phyloP scores from a whole-genome alignment of 352 stramenopile species.

The Phytophthora crassamura region DNA sequence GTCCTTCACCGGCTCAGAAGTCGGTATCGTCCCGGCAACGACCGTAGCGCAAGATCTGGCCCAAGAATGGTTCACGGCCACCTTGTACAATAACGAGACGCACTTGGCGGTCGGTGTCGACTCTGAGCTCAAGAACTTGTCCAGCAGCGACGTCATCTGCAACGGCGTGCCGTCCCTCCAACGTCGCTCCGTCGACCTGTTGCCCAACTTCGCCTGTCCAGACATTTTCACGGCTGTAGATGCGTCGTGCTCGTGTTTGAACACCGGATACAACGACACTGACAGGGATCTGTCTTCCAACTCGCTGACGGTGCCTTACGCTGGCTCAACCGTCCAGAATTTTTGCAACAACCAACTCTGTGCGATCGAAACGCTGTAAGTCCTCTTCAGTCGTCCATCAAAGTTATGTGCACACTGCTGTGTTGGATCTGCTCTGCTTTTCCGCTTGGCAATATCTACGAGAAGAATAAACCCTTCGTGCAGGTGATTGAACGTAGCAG shows the following conservation, averaged over 20 bases:
- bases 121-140: conserved; percentile 30
- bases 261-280: conserved; percentile 18
- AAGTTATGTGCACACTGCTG: no score
- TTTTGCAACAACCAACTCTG: conserved; percentile 38
- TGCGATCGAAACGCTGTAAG: conserved; percentile 37
- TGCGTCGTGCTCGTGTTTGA: conserved; percentile 39
- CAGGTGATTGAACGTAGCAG: no score
- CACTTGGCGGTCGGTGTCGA: conserved; percentile 40
- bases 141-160: conserved; percentile 37
- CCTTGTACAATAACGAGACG: conserved; percentile 40
- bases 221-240: conserved; percentile 42
- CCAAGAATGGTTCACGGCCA: conserved; percentile 41
- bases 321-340: conserved; percentile 24
- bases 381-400: no score
- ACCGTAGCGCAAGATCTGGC: conserved; percentile 31
- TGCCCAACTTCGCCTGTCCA: conserved; percentile 40
- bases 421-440: no score
- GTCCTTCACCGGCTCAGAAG: conserved; percentile 19
- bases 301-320: conserved; percentile 43
- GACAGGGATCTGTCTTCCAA: conserved; percentile 56
- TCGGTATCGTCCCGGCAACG: conserved; percentile 24
- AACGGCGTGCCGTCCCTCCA: conserved; percentile 37
- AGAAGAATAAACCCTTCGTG: no score
- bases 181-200: conserved; percentile 13
- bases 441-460: no score